Base-by-base conservation (phyloP, 176 grass and related monocot genomes). In the Alloteropsis semialata region DNA sequence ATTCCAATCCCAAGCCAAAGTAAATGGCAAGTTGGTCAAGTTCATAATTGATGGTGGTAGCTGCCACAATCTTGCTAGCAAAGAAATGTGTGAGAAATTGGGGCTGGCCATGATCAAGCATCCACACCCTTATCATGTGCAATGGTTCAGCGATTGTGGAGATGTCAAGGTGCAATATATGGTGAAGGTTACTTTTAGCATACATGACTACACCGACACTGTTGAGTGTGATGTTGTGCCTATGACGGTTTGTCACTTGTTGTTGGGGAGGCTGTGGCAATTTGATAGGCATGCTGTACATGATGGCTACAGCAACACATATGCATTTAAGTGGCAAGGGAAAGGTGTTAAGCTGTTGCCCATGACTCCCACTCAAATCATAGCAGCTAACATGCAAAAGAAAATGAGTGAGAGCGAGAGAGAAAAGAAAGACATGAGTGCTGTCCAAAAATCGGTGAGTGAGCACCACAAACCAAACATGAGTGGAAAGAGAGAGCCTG, bases 1-100 rank as follows among this genome's bases (percentile, higher is more conserved):
- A 48, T 71, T 71, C 16, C 68, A 71, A 12, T 48, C 68, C 42
- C 68, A 71, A 48, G 68, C 68, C 2, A 71, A 71, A 5, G 41
- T 27, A 12, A 43, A 69, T 12, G 8, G 16, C 22, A 69, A 69
- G 5, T 12, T 68, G 36, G 36, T 42, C 10, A 76, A 59, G 28
- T 9, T 51, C 4, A 53, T 60, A 17, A 18, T 19, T 60, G 55
- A 43, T 60, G 54, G 53, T 43, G 37, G 53, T 13, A 59, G 74
- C n/a, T 48, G 22, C 42, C 41, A 71, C 22, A 69, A 45, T 5
- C 34, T 36, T 5, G 9, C 69, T n/a, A 54, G 71, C 48, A 54
- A 13, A 3, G 66, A 76, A 25, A 76, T 76, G 73, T 57, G 51
- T 76, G 73, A 59, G 15, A 76, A 76, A 9, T 22, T 59, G n/a